These are phyloP conservation scores for Silene uniflora DNA, from an alignment of 148 eudicot species.

Conservation along the genomic window DNA sequence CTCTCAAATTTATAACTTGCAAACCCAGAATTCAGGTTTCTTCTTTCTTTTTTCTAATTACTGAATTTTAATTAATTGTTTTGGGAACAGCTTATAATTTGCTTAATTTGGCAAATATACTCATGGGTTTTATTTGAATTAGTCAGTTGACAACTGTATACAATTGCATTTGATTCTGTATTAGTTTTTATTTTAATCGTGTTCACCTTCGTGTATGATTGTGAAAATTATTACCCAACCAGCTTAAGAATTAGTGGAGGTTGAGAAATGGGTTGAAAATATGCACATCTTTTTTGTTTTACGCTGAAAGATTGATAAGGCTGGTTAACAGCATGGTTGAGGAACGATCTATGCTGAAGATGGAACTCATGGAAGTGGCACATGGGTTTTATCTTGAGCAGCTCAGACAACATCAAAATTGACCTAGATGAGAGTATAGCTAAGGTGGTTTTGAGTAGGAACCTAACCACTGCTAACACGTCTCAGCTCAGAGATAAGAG, in stretches of 20 bases:
- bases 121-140: conserved; percentile 1
- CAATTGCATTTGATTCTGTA: neutral
- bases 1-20: neutral
- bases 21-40: conserved; percentile 7
- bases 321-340: neutral
- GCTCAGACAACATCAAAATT: neutral
- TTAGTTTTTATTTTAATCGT: too few species aligned
- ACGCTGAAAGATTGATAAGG: neutral
- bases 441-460: neutral
- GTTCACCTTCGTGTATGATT: neutral
- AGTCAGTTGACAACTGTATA: neutral
- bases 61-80: neutral
- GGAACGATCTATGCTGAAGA: neutral
- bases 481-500: neutral
- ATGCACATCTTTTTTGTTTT: neutral
- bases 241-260: neutral
- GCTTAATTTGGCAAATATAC: conserved; percentile 3
- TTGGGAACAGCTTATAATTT: neutral
- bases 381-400: neutral
- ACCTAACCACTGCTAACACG: neutral
- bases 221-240: neutral
- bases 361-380: neutral
- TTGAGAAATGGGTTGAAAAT: neutral
- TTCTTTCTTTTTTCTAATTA: neutral
- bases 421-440: neutral